Conservation (phyloP, 441 rosid species). For the Corymbia calophylla region DNA sequence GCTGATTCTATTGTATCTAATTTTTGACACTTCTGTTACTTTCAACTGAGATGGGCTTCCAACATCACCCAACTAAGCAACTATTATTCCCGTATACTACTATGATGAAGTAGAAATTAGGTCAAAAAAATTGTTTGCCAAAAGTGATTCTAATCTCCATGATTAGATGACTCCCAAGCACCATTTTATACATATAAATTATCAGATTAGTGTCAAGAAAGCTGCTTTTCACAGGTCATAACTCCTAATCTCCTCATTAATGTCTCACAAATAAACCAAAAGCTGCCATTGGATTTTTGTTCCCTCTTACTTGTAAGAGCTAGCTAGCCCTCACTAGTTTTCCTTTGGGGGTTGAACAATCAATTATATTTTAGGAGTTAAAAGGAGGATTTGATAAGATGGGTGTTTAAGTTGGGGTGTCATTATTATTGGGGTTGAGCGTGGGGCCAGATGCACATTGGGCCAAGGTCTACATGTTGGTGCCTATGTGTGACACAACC, state of each 20-base stretch:
- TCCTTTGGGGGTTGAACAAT: background rate
- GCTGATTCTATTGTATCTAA: background rate
- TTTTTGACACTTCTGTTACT: background rate
- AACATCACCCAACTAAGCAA: background rate
- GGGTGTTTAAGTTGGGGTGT: conserved; percentile 23
- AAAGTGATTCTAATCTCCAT: background rate
- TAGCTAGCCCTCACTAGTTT: background rate
- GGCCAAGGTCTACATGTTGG: conserved; percentile 49
- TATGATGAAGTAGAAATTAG: background rate
- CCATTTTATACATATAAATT: background rate
- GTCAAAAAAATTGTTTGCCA: background rate
- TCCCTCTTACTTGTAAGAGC: background rate
- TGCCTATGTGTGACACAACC: conserved; percentile 32
- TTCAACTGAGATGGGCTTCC: background rate
- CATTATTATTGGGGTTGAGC: conserved; percentile 22
- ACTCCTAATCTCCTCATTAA: background rate
- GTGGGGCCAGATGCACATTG: conserved; percentile 35
- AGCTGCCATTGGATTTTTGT: background rate
- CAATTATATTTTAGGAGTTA: background rate
- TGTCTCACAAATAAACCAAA: background rate
- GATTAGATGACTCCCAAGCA: background rate
- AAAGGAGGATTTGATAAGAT: background rate
- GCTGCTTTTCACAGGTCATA: background rate
- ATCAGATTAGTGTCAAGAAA: background rate
- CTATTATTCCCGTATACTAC: background rate